Evolutionary conservation across 257 asterid genomes (phyloP), one percentile per base, ranked within the genome.

Genomic region (Petunia axillaris): DNA sequence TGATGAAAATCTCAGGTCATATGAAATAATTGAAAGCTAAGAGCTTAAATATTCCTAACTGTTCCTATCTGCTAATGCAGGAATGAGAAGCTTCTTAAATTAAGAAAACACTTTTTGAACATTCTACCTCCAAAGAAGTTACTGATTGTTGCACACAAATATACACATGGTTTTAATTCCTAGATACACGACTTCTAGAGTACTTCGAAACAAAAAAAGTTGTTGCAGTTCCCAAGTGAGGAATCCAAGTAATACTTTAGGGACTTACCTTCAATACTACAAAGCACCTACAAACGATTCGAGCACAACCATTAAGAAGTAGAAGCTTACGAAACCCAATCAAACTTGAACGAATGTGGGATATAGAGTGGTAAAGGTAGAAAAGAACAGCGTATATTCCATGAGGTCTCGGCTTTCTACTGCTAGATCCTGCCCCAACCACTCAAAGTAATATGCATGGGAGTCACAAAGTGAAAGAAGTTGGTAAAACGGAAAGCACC

Each of bases 361-460:
- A 71, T 50, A 46, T 25, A 50, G 54, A 67, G 46, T 35, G 25
- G 62, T 48, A 73, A 11, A 73, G 43, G n/a, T 48, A 14, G 14
- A 13, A 25, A 50, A 46, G 6, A 73, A 48, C 41, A 48, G 35
- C 5, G 10, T 10, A 52, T 70, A 73, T 35, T 15, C 77, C 62
- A 71, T 35, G 77, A 73, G 13, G 36, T 25, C 25, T 25, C 25
- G 25, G 25, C 25, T 71, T 48, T 35, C 77, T 46, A 48, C 44
- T 35, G 60, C 13, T 48, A 73, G 36, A 73, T 73, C 78, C 0
- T 50, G 36, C 50, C 62, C 7, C 14, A 2, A 36, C 11, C 3
- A 9, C 62, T 35, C 13, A 73, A 73, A 50, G 36, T 73, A 73
- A 73, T 60, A 73, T 50, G 78, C 46, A 73, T 73, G 62, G 62